Conservation (phyloP, 2,329 filamentous ascomycete species). For the Fonsecaea pedrosoi region DNA sequence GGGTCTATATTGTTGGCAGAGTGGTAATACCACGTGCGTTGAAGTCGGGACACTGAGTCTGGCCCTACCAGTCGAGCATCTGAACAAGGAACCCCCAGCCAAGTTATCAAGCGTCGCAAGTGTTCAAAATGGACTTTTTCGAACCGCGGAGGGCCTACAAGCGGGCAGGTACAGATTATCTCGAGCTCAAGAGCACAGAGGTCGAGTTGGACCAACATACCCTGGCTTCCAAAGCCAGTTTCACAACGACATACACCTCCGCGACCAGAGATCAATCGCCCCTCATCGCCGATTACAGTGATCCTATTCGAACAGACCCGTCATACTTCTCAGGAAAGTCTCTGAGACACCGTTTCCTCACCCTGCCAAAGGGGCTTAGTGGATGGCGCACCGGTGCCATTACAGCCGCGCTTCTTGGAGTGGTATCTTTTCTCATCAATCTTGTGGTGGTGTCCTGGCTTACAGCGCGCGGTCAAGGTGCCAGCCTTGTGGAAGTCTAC, state of each 20-base stretch:
- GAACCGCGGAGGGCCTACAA: conserved; percentile 23
- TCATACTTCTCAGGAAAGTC: conserved; percentile 9
- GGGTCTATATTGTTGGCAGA: neutral
- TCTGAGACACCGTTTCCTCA: conserved; percentile 6
- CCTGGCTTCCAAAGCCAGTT: conserved; percentile 10
- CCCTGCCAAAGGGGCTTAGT: conserved; percentile 23
- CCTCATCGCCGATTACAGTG: conserved; percentile 7
- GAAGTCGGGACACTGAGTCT: neutral
- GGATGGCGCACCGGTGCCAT: conserved; percentile 36
- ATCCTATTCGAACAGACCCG: conserved; percentile 13
- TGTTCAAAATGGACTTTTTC: conserved; percentile 21
- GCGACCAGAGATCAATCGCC: conserved; percentile 18
- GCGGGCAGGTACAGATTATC: conserved; percentile 16
- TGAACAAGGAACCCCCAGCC: neutral
- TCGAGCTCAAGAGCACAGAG: neutral
- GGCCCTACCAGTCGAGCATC: neutral
- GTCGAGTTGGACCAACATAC: conserved; percentile 19
- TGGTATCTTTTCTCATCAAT: conserved; percentile 35
- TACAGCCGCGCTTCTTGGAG: conserved; percentile 28
- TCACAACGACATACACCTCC: conserved; percentile 10
- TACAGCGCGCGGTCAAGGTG: conserved; percentile 1
- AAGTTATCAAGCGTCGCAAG: neutral
- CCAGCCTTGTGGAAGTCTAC: conserved; percentile 30
- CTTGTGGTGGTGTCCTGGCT: conserved; percentile 33
- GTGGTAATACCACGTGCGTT: neutral